Conservation (phyloP, 1,139 yeast genomes). For the Taphrina populina region DNA sequence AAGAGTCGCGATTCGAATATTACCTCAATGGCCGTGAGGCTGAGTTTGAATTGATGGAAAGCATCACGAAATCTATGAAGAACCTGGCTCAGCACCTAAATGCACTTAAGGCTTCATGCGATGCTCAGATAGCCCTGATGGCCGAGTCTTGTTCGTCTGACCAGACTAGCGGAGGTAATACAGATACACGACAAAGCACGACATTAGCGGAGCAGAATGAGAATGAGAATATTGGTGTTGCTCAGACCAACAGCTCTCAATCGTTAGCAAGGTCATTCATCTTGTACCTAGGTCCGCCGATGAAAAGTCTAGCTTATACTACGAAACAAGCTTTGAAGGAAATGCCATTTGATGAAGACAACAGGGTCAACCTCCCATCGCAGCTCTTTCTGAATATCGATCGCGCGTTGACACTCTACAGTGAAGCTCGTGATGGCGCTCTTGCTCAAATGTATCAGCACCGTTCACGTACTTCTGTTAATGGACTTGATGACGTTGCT, state of each 20-base stretch:
- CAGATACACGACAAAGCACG: background rate
- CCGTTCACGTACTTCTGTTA: slow-evolving; percentile 41
- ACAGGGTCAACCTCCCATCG: slow-evolving; percentile 45
- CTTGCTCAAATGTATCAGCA: slow-evolving; percentile 55
- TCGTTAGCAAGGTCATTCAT: slow-evolving; percentile 51
- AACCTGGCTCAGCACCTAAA: slow-evolving; percentile 60
- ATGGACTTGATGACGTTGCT: slow-evolving; percentile 50
- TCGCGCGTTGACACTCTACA: slow-evolving; percentile 57
- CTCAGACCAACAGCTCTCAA: slow-evolving; percentile 44
- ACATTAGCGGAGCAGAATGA: background rate
- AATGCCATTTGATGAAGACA: slow-evolving; percentile 56
- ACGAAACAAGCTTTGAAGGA: slow-evolving; percentile 61
- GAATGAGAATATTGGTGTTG: slow-evolving; percentile 41
- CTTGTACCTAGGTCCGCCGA: slow-evolving; percentile 67
- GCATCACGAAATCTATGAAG: slow-evolving; percentile 56
- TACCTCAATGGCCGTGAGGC: slow-evolving; percentile 55
- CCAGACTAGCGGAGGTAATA: background rate
- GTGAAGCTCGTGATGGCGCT: slow-evolving; percentile 58
- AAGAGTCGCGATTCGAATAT: slow-evolving; percentile 65
- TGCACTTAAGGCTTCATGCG: slow-evolving; percentile 58
- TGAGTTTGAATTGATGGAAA: slow-evolving; percentile 52
- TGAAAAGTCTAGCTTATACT: slow-evolving; percentile 65
- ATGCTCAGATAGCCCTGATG: slow-evolving; percentile 20
- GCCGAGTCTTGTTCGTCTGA: slow-evolving; percentile 9
- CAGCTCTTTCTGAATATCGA: slow-evolving; percentile 53